Evolutionary conservation across 352 stramenopile species (phyloP).

Genomic region (Phytophthora lateralis): DNA sequence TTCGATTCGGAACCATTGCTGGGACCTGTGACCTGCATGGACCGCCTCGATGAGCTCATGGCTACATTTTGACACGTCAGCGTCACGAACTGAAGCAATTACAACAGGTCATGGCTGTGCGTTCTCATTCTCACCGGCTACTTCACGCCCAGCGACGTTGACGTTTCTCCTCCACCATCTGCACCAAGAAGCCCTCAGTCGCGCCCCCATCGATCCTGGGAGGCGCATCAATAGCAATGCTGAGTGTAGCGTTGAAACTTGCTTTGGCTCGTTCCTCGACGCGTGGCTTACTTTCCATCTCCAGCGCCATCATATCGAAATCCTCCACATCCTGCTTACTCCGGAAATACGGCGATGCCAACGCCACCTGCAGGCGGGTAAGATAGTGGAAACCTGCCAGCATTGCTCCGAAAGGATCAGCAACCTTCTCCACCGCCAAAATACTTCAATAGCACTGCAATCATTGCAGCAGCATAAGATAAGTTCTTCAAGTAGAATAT

Average conservation of each 20-base stretch:
- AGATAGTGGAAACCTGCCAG: constrained; percentile 82
- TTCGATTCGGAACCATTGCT: neutral
- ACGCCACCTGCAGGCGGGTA: constrained; percentile 65
- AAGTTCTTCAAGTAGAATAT: neutral
- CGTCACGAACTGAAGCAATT: neutral
- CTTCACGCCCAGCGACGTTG: constrained; percentile 47
- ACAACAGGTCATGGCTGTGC: no score
- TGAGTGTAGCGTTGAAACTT: constrained; percentile 45
- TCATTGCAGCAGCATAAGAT: neutral
- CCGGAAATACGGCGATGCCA: constrained; percentile 76
- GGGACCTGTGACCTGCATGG: neutral
- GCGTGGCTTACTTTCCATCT: constrained; percentile 55
- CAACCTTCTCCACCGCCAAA: neutral
- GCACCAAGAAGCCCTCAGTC: constrained; percentile 79
- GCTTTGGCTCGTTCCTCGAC: constrained; percentile 21
- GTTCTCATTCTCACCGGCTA: constrained; percentile 10
- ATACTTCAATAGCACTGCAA: constrained; percentile 29
- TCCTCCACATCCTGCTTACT: constrained; percentile 57
- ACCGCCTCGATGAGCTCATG: neutral
- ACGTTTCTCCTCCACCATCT: constrained; percentile 63
- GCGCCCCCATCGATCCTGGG: constrained; percentile 82
- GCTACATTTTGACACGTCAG: neutral
- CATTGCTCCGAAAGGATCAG: constrained; percentile 19
- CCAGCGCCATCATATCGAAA: constrained; percentile 82
- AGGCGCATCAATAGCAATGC: constrained; percentile 86